These are phyloP conservation scores for Phialophora tarda DNA, from an alignment of 2,329 filamentous ascomycete genomes.

Conservation along the genomic window DNA sequence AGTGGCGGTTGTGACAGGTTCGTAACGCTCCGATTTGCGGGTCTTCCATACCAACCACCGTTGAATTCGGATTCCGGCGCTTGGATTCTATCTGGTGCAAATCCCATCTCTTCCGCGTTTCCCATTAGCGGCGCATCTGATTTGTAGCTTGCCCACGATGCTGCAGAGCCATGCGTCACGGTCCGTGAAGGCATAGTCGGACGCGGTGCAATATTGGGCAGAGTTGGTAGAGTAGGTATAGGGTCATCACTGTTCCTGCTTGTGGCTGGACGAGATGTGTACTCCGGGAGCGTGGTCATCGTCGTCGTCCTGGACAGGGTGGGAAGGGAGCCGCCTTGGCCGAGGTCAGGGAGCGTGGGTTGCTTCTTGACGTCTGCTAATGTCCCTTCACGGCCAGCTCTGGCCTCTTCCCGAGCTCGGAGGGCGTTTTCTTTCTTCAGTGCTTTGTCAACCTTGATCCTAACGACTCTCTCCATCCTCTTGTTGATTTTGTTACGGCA, in stretches of 20 bases:
- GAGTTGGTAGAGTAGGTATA: constrained; percentile 46
- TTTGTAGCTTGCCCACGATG: constrained; percentile 62
- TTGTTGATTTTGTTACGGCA: constrained; percentile 91
- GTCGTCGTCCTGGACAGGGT: constrained; percentile 65
- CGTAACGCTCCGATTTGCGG: constrained; percentile 35
- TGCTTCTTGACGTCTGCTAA: constrained; percentile 42
- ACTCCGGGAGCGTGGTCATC: constrained; percentile 65
- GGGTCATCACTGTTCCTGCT: constrained; percentile 45
- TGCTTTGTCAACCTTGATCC: constrained; percentile 84
- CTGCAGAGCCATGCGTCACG: constrained; percentile 62
- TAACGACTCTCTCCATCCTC: constrained; percentile 81
- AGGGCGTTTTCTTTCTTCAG: constrained; percentile 73
- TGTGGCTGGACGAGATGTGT: constrained; percentile 65
- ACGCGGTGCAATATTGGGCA: constrained; percentile 55
- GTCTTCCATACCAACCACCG: constrained; percentile 36
- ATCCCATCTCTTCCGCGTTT: constrained; percentile 67
- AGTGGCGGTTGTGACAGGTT: constrained; percentile 41
- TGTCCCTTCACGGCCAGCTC: constrained; percentile 42
- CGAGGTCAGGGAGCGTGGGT: constrained; percentile 68
- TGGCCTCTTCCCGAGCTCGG: constrained; percentile 60
- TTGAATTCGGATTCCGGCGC: constrained; percentile 39
- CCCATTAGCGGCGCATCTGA: constrained; percentile 68
- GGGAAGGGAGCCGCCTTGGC: constrained; percentile 64
- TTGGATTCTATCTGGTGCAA: constrained; percentile 41
- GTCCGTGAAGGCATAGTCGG: constrained; percentile 45